Base-by-base conservation (phyloP, 495 filamentous ascomycete species). In the Sabuloglossum arenarium region DNA sequence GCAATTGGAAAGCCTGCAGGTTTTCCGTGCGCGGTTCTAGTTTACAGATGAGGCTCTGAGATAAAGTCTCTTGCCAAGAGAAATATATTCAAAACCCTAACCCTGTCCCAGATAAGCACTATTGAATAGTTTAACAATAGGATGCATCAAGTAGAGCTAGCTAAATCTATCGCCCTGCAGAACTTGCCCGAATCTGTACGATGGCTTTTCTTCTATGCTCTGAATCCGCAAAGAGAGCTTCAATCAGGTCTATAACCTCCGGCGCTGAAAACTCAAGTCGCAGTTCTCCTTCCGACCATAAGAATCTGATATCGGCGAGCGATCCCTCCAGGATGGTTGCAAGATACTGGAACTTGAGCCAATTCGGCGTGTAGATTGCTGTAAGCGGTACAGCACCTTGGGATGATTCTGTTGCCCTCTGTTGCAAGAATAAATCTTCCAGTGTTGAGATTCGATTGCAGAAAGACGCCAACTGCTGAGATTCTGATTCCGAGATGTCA, bases 331-430 rank as follows among this genome's bases (percentile, higher is more conserved):
- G 68, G 53, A 99, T 86, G 64, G 94, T 86, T 53, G 79, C 73
- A 21, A 99, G 69, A 63, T 87, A 95, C 62, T 91, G 84, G 62
- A 99, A 86, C 55, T 86, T 82, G 55, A 94, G 72, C 93, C 91
- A 99, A 59, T 76, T 79, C 0, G 75, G 69, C 29, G 85, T 82
- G 62, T 94, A 96, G 30, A 94, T 73, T 11, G 80, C 78, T 24
- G 87, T 88, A 37, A 85, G 71, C 10, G 82, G 81, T 3, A 85
- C 59, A 16, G 63, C 61, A 42, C 70, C 70, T n/a, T 14, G 9
- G 24, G 34, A 31, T 12, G 16, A 2, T 23, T 64, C 62, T 19
- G 49, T 23, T 0, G 57, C 47, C 0, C 61, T 55, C 53, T 79
- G 73, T 4, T 82, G 81, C 42, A 83, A 68, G 65, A 97, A 93